A percentile compares a stretch with the other conserved stretches of the same genome.
Evolutionary conservation across 2,329 filamentous ascomycete species (phyloP).

Genomic region (Pseudopithomyces maydicus): DNA sequence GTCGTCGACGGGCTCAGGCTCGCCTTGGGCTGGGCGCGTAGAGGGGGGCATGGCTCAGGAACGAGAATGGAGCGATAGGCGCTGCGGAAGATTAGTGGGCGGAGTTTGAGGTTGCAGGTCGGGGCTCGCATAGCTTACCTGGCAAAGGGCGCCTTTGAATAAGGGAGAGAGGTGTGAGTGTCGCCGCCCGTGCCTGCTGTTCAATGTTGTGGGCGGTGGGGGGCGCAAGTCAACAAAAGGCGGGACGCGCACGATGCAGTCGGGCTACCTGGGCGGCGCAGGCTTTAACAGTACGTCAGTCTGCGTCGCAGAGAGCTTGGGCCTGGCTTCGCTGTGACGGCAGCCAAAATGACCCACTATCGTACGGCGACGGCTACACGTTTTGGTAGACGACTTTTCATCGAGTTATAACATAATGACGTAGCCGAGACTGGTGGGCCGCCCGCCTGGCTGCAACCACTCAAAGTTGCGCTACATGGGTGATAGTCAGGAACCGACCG

Average conservation of each 20-base stretch:
- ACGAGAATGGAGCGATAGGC: slow-evolving; percentile 18
- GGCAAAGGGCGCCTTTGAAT: not conserved
- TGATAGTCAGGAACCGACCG: not conserved
- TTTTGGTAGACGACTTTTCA: not conserved
- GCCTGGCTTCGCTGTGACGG: not conserved
- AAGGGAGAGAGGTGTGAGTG: not conserved
- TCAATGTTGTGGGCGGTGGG: not conserved
- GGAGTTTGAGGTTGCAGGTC: not conserved
- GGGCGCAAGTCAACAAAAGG: not conserved
- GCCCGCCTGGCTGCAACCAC: not conserved
- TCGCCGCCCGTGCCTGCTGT: not conserved
- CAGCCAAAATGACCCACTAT: slow-evolving; percentile 7
- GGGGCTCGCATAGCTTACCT: not conserved
- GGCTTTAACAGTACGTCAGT: slow-evolving; percentile 10
- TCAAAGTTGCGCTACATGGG: not conserved
- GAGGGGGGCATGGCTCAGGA: slow-evolving; percentile 31
- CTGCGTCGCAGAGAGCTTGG: slow-evolving; percentile 8
- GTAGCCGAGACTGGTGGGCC: not conserved
- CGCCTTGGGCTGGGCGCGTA: slow-evolving; percentile 17
- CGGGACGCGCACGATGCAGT: no score
- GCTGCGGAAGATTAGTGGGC: slow-evolving; percentile 23
- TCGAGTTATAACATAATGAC: slow-evolving; percentile 9
- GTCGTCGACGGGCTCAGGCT: slow-evolving; percentile 30
- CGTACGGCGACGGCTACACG: slow-evolving; percentile 1
- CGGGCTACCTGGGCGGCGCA: no score